Conservation (phyloP, 805 yeast species). For the Teunomyces aglyptinius region DNA sequence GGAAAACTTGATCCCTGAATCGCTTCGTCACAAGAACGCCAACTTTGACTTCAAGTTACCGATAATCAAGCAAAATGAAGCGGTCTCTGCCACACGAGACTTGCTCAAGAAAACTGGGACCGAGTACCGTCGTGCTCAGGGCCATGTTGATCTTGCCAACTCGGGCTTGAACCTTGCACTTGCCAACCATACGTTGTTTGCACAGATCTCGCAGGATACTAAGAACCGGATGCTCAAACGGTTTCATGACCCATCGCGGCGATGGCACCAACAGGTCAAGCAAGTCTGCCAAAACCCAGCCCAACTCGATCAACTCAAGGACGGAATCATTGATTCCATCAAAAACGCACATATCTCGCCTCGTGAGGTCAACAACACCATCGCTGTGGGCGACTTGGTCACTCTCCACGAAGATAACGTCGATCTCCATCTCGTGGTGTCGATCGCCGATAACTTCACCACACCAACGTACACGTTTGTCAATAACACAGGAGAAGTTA, state of each 20-base stretch:
- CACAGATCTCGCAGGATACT: constrained; percentile 16
- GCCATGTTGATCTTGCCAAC: constrained; percentile 24
- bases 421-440: constrained; percentile 53
- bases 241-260: constrained; percentile 13
- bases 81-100: background rate
- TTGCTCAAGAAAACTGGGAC: constrained; percentile 5
- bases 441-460: constrained; percentile 46
- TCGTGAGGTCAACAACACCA: constrained; percentile 8
- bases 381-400: constrained; percentile 63
- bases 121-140: constrained; percentile 2
- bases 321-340: constrained; percentile 5
- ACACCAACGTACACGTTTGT: constrained; percentile 59
- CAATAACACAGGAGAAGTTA: constrained; percentile 55
- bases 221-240: constrained; percentile 19
- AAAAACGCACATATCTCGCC: constrained; percentile 10
- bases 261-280: constrained; percentile 18
- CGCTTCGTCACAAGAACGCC: background rate
- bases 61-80: background rate
- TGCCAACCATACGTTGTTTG: constrained; percentile 18
- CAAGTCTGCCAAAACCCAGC: background rate
- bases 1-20: constrained; percentile 4
- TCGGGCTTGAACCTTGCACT: constrained; percentile 16
- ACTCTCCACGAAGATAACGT: constrained; percentile 45
- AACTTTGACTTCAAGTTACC: background rate
- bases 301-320: background rate